Evolutionary conservation across 2,329 filamentous ascomycete genomes (phyloP).

Genomic region (Epichloe elymi): DNA sequence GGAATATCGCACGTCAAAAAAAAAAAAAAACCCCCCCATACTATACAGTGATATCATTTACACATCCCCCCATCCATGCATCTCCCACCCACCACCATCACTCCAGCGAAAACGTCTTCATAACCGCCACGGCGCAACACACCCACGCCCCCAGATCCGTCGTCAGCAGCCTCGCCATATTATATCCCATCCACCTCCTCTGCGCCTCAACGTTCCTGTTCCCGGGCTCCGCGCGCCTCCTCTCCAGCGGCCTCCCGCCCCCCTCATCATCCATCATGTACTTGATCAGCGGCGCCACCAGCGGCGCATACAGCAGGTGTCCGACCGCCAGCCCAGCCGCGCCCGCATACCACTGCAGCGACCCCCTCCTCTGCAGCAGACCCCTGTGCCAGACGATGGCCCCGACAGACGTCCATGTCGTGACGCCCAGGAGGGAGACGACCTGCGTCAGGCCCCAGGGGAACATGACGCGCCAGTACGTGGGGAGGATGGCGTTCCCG

Average conservation of each 20-base stretch:
- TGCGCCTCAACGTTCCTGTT: slow-evolving; percentile 17
- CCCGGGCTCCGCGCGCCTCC: slow-evolving; percentile 7
- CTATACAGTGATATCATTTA: background rate
- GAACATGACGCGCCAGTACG: slow-evolving; percentile 31
- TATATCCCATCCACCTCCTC: slow-evolving; percentile 19
- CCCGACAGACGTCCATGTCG: slow-evolving; percentile 17
- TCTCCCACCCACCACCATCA: background rate
- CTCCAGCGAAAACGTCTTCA: slow-evolving; percentile 5
- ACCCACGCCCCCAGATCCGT: slow-evolving; percentile 22
- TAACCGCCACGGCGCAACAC: slow-evolving; percentile 16
- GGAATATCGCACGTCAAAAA: no score
- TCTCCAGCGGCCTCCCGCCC: slow-evolving; percentile 6
- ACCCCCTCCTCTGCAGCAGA: slow-evolving; percentile 13
- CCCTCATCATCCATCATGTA: slow-evolving; percentile 16
- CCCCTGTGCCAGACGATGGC: slow-evolving; percentile 13
- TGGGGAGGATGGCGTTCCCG: slow-evolving; percentile 25
- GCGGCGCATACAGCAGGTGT: slow-evolving; percentile 22
- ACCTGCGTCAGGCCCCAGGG: slow-evolving; percentile 19
- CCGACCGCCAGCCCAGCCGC: slow-evolving; percentile 17
- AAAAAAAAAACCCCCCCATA: no score
- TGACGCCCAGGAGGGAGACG: slow-evolving; percentile 21
- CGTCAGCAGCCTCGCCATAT: slow-evolving; percentile 19
- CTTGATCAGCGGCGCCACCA: slow-evolving; percentile 19
- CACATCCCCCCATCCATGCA: background rate
- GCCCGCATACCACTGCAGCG: slow-evolving; percentile 20